These are phyloP conservation scores for Kodamaea suecica DNA, from an alignment of 1,139 yeast species.

Conservation along the genomic window DNA sequence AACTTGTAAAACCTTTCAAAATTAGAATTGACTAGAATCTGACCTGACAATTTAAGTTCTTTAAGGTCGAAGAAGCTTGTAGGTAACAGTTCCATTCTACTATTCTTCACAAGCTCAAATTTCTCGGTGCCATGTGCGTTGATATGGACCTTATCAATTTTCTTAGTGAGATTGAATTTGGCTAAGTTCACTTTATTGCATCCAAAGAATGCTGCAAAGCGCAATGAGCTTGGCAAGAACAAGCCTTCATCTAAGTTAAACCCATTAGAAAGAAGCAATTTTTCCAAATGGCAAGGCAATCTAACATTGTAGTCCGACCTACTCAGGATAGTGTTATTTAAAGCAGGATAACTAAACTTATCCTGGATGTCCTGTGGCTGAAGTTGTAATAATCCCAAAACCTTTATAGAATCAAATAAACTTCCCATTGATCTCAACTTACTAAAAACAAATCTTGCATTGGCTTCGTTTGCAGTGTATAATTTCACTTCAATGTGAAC, in stretches of 20 bases:
- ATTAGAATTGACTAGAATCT: conserved; percentile 9
- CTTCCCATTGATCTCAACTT: conserved; percentile 8
- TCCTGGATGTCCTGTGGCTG: conserved; percentile 7
- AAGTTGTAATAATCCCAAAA: conserved; percentile 12
- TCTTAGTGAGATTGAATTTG: conserved; percentile 14
- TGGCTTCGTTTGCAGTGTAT: conserved; percentile 7
- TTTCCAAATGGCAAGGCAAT: conserved; percentile 11
- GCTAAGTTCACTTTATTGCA: conserved; percentile 11
- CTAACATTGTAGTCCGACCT: conserved; percentile 5
- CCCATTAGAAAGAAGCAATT: conserved; percentile 13
- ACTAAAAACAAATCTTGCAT: conserved; percentile 8
- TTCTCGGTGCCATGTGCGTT: conserved; percentile 4
- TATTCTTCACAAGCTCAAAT: conserved; percentile 10
- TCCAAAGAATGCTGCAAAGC: conserved; percentile 10
- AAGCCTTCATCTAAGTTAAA: conserved; percentile 12
- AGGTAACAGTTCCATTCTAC: conserved; percentile 12
- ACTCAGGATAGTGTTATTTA: background rate
- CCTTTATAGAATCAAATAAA: conserved; percentile 9
- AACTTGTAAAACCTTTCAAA: conserved; percentile 12
- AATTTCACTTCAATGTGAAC: conserved; percentile 10
- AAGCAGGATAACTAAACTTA: conserved; percentile 6
- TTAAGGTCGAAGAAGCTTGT: conserved; percentile 9
- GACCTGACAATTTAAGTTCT: conserved; percentile 11
- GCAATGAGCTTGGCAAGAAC: conserved; percentile 9
- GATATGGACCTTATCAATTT: conserved; percentile 11